Evolutionary conservation across 1,139 yeast genomes (phyloP), one percentile per base, ranked within the genome.

Genomic region (Eremothecium coryli): DNA sequence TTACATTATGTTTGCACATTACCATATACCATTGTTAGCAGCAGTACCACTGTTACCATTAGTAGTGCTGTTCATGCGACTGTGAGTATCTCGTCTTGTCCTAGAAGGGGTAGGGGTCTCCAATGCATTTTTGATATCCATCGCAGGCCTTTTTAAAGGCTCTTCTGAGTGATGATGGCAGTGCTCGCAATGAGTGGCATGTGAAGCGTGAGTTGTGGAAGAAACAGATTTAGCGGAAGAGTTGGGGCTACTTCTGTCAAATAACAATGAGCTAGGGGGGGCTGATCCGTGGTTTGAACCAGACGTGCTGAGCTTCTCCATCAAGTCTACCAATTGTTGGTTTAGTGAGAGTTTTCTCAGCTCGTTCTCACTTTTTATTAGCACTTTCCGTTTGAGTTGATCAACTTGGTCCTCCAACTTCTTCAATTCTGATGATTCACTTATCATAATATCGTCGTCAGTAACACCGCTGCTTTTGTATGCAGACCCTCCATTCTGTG

Each of bases 391-490:
- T 30, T 52, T 50, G 18, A 50, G 40, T 3, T 46, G 39, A 23
- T 48, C 52, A 9, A 55, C 46, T 33, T 51, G 50, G 14, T 48
- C 52, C 32, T 55, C 58, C 29, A 55, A 34, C 23, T 39, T 41
- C 36, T 48, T 49, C 16, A 54, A 41, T 36, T 54, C 58, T n/a
- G 39, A 37, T 14, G 56, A 51, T 30, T 54, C 58, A 23, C 44
- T 48, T 16, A 52, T 38, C 40, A 53, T 36, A 4, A 53, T 50
- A 29, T 52, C 60, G 32, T 48, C 53, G 23, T 55, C 59, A 2
- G 54, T 30, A 4, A 37, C 43, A 8, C 14, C 14, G 10, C 31
- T 29, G 5, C 27, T 29, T n/a, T 22, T n/a, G 13, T 20, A 11
- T 3, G 29, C 17, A 15, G 25, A 15, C 20, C 12, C 7, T 7